Base-by-base conservation (phyloP, 305 asterid species). In the Fraxinus dipetala region DNA sequence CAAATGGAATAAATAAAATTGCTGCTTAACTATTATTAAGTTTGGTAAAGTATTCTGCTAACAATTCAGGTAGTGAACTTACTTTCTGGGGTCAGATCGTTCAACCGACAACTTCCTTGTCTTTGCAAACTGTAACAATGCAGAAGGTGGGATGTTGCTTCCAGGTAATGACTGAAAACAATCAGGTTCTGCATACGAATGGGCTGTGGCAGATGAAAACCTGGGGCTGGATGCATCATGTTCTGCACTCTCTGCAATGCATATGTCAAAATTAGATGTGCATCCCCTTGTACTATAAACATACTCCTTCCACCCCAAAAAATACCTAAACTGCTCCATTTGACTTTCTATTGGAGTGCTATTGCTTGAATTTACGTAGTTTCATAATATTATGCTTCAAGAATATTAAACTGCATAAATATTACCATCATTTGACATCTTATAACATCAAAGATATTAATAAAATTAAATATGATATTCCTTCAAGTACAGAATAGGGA, bases 81-180 rank as follows among this genome's bases (percentile, higher is more conserved):
- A 95, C 99, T 88, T 95, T 89, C 96, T 91, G 78, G 98, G 95
- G 80, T 95, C 98, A 75, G 98, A 87, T 72, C 96, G 98, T 86
- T 95, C 98, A 73, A 84, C 83, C 77, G 98, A 93, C 87, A 95
- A 86, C 89, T 95, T 96, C 83, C 98, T 88, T 28, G 98, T 88
- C 88, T 96, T 96, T n/a, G 98, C 97, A 88, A 92, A 95, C 87
- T 95, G 98, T 70, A 93, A 92, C 87, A 93, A 77, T 8, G 97
- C 88, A 30, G 94, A 90, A 75, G 94, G 89, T 36, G 95, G 80
- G 75, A 89, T 78, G 83, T 85, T 93, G 94, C 87, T 92, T 87
- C 90, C 97, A 85, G 98, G 89, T 87, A 92, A 82, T 81, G 97
- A 86, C 88, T 90, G 98, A 77, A 83, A 81, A 83, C 88, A 88